Percentiles rank a stretch among this genome's conserved stretches.
phyloP scores from a whole-genome alignment of 2,329 filamentous ascomycete species.

The Colletotrichum simmondsii region DNA sequence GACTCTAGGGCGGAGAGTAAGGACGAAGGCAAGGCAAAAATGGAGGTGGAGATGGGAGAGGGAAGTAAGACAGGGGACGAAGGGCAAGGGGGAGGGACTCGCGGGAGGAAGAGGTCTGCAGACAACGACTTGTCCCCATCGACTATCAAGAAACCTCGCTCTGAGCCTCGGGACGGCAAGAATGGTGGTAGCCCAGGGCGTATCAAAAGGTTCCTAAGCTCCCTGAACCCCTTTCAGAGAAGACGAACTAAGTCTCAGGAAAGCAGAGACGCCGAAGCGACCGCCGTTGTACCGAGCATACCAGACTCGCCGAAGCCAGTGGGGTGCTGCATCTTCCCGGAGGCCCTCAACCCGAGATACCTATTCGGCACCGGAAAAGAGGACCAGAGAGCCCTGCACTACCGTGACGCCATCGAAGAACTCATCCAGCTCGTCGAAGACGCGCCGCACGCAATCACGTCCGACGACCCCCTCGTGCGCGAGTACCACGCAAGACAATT shows the following conservation, averaged over 20 bases:
- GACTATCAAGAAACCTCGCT: not conserved
- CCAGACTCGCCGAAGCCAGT: not conserved
- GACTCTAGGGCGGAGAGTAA: not conserved
- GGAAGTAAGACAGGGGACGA: not conserved
- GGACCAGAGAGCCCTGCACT: not conserved
- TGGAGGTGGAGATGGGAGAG: not conserved
- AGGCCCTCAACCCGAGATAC: not conserved
- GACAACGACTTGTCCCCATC: not conserved
- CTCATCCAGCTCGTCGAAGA: not conserved
- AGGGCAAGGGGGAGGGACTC: not conserved
- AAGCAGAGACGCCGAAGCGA: not conserved
- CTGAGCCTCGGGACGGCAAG: not conserved
- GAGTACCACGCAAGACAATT: not conserved
- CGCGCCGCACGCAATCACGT: not conserved
- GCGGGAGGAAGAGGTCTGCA: slow-evolving; percentile 1
- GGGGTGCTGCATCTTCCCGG: not conserved
- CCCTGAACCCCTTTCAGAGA: not conserved
- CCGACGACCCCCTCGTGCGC: not conserved
- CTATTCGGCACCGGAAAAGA: not conserved
- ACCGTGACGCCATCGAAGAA: not conserved
- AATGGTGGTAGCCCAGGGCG: not conserved
- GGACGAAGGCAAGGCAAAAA: not conserved
- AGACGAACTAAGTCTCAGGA: not conserved
- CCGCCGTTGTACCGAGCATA: not conserved
- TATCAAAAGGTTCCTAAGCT: slow-evolving; percentile 2